Base-by-base conservation (phyloP, 2,329 filamentous ascomycete species). In the Sporothrix curviconia region DNA sequence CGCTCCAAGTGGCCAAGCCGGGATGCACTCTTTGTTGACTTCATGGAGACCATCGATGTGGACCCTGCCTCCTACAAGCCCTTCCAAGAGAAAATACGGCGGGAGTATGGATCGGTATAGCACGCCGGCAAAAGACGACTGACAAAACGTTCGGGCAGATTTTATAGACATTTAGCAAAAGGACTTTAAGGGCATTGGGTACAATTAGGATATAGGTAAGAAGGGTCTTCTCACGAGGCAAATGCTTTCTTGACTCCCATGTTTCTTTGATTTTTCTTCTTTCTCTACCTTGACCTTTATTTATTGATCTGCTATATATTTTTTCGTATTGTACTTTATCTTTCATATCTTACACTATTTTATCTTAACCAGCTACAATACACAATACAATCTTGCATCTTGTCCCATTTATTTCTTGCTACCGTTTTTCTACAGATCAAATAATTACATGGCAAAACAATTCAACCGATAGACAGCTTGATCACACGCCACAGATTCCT, bases 11-110 rank as follows among this genome's bases (percentile, higher is more conserved):
- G 49, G 14, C n/a, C 22, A 7, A 11, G 47, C 4, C 53, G 51
- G 9, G 43, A 59, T 14, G 4, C n/a, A 11, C 52, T 60, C n/a
- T 60, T 58, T 46, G 52, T 28, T 9, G 42, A 60, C 1, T 50
- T 60, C 15, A 60, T 60, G 62, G 44, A 50, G 7, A 52, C 30
- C 25, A 57, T 63, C 7, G 60, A 56, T 2, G 60, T 62, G 11
- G 49, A 55, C 8, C 17, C 43, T 7, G 34, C 32, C 3, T 28
- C 44, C 0, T 62, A 59, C 17, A 30, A 9, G 17, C 60, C 62
- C 1, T 61, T 63, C n/a, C 60, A 60, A 17, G 39, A 17, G 11
- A 63, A 63, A 36, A 62, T 63, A 7, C 57, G 56, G 4, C 43
- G 37, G 2, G 59, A 63, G 12, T 61, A 62, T 36, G 51, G 56